These are phyloP conservation scores for Lactarius akahatsu DNA, from an alignment of 768 basidiomycete genomes.

Conservation along the genomic window DNA sequence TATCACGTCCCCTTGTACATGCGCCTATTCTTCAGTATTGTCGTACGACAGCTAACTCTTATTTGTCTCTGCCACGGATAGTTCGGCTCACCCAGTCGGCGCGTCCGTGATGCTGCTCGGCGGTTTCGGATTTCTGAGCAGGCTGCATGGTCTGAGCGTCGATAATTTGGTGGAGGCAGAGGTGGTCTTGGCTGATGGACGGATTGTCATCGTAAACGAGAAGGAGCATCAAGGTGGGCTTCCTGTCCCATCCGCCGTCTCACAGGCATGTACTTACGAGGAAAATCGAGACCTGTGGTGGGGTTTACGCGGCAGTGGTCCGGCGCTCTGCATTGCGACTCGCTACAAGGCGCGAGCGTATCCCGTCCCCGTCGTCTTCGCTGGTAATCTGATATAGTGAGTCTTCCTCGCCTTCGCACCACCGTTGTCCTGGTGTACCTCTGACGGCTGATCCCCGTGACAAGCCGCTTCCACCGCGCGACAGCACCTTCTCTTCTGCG, in stretches of 20 bases:
- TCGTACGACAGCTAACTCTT: conserved; percentile 12
- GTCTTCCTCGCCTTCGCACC: conserved; percentile 34
- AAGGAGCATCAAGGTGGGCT: conserved; percentile 62
- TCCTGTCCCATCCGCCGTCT: conserved; percentile 15
- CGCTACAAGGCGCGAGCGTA: conserved; percentile 89
- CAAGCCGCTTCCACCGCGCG: conserved; percentile 81
- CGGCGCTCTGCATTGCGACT: conserved; percentile 79
- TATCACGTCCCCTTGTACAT: conserved; percentile 62
- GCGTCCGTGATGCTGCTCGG: conserved; percentile 81
- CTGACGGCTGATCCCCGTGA: conserved; percentile 13
- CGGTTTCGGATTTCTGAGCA: conserved; percentile 86
- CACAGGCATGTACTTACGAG: conserved; percentile 8
- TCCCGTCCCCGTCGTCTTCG: conserved; percentile 87
- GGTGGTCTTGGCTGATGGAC: conserved; percentile 87
- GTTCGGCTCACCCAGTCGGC: conserved; percentile 76
- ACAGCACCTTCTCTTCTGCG: conserved; percentile 86
- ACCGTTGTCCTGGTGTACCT: neutral
- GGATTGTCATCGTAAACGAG: conserved; percentile 76
- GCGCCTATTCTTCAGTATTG: neutral
- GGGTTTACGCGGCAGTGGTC: conserved; percentile 82
- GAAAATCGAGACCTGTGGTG: conserved; percentile 72
- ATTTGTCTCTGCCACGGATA: conserved; percentile 34
- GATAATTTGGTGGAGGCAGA: conserved; percentile 92
- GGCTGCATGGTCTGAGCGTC: conserved; percentile 81
- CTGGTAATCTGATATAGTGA: conserved; percentile 90